These are phyloP conservation scores for Colletotrichum agaves DNA, from an alignment of 2,329 filamentous ascomycete species.

Conservation along the genomic window DNA sequence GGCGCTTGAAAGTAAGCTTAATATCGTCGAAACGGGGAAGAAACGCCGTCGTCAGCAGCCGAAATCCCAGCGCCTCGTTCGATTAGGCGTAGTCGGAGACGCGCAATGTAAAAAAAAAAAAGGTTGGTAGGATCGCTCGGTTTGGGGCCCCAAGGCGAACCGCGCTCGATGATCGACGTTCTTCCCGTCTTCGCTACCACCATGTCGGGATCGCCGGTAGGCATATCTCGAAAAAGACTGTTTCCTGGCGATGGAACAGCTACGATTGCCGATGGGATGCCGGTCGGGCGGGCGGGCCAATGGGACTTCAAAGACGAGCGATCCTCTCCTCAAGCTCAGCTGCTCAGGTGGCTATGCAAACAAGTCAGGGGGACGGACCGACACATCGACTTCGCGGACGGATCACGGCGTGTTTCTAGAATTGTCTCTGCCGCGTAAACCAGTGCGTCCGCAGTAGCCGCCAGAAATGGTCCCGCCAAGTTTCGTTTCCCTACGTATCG, in stretches of 20 bases:
- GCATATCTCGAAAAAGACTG: neutral
- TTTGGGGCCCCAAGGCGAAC: slow-evolving; percentile 6
- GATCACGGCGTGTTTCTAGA: slow-evolving; percentile 17
- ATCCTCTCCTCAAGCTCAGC: neutral
- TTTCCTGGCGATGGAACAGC: neutral
- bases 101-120: neutral
- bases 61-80: slow-evolving; percentile 1
- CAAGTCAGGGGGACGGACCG: neutral
- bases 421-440: neutral
- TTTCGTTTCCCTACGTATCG: slow-evolving; percentile 7
- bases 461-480: neutral
- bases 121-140: neutral
- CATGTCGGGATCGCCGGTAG: slow-evolving; percentile 12
- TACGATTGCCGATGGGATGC: neutral
- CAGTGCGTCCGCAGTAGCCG: neutral
- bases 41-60: neutral
- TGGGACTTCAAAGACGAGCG: neutral
- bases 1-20: neutral
- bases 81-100: neutral
- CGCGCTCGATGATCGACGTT: slow-evolving; percentile 23
- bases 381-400: neutral
- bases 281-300: neutral
- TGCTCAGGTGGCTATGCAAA: slow-evolving; percentile 4
- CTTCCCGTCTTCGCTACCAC: slow-evolving; percentile 9
- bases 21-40: neutral